Percentiles rank a stretch among this genome's conserved stretches.
Conservation (phyloP, 129 eudicot genomes). For the Mikania micrantha region DNA sequence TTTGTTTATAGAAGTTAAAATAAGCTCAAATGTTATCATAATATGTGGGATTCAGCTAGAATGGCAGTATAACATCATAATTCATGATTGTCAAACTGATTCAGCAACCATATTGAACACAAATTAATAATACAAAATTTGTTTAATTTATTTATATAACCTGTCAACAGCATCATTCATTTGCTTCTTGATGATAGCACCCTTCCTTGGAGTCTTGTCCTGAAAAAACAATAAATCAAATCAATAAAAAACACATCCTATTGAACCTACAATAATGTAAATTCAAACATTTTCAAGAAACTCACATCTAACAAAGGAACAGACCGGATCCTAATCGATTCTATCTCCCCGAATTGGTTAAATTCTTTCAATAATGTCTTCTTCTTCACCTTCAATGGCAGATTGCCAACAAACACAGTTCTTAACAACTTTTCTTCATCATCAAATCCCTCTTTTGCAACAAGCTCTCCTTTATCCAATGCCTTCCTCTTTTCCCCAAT, state of each 20-base stretch:
- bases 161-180: slow-evolving; percentile 87
- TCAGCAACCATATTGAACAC: background rate
- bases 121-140: background rate
- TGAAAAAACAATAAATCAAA: slow-evolving; percentile 18
- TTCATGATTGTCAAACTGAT: background rate
- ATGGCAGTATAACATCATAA: background rate
- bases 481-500: slow-evolving; percentile 88
- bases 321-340: slow-evolving; percentile 82
- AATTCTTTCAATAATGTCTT: slow-evolving; percentile 73
- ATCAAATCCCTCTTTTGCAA: slow-evolving; percentile 87
- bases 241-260: background rate
- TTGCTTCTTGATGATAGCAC: slow-evolving; percentile 68
- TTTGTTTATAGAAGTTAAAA: background rate
- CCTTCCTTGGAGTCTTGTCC: slow-evolving; percentile 88
- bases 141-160: slow-evolving; percentile 23
- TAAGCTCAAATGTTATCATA: background rate
- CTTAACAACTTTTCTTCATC: slow-evolving; percentile 88
- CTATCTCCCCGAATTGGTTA: slow-evolving; percentile 75
- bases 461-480: slow-evolving; percentile 55
- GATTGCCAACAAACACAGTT: slow-evolving; percentile 93
- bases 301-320: slow-evolving; percentile 75
- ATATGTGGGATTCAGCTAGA: background rate
- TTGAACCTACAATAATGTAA: background rate
- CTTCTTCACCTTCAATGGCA: slow-evolving; percentile 88
- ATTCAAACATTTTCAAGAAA: background rate